Evolutionary conservation across 73 alveolate species (phyloP).

Genomic region (Symbiodinium pilosum): DNA sequence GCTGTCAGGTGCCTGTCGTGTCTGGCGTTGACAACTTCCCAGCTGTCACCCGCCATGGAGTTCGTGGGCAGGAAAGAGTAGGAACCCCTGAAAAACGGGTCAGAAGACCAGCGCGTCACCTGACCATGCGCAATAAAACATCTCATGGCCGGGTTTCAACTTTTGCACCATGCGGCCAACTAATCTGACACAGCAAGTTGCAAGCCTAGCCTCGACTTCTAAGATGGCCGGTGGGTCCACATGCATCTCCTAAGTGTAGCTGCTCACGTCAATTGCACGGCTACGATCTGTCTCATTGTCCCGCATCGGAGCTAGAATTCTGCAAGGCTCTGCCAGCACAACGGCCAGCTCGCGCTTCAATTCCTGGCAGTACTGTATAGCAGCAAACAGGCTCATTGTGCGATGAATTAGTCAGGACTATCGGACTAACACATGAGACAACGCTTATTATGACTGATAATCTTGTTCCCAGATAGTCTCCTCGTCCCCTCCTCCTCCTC

Average conservation of each 20-base stretch:
- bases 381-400: too few species aligned
- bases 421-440: too few species aligned
- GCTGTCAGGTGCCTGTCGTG: slow-evolving; percentile 30
- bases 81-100: slow-evolving; percentile 85
- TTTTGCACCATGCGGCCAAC: too few species aligned
- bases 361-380: slow-evolving; percentile 21
- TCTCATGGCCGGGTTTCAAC: neutral
- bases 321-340: slow-evolving; percentile 19
- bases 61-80: slow-evolving; percentile 72
- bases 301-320: too few species aligned
- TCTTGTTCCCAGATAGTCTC: too few species aligned
- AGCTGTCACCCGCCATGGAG: slow-evolving; percentile 37
- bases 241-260: slow-evolving; percentile 43
- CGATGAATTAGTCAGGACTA: too few species aligned
- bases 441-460: too few species aligned
- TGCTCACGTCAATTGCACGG: too few species aligned
- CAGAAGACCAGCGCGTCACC: slow-evolving; percentile 88
- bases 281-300: neutral
- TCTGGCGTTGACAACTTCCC: slow-evolving; percentile 52
- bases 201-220: slow-evolving; percentile 33
- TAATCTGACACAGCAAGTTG: too few species aligned
- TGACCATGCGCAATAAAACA: neutral
- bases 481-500: too few species aligned
- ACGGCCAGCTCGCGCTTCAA: slow-evolving; percentile 41
- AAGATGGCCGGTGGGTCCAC: slow-evolving; percentile 2